Evolutionary conservation across 345 rosid genomes (phyloP).

Genomic region (Raphanus raphanistrum): DNA sequence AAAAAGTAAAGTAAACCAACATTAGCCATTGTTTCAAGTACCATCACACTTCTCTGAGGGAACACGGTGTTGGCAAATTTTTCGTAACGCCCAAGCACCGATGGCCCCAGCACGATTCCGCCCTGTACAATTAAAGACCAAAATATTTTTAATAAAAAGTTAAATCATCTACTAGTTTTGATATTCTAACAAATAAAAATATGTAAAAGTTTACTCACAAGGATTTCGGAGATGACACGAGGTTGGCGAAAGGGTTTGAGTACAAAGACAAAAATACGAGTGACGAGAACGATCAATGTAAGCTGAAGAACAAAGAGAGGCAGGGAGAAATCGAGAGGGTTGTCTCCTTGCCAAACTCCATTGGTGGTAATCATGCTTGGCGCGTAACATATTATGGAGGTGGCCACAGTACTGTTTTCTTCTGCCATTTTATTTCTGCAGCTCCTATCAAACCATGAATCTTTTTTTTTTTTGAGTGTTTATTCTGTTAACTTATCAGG

Average conservation of each 20-base stretch:
- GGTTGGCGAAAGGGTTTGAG: conserved; percentile 94
- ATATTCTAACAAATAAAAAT: not conserved
- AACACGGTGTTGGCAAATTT: conserved; percentile 51
- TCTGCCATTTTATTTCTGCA: conserved; percentile 22
- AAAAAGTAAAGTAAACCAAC: conserved; percentile 87
- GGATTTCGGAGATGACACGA: conserved; percentile 81
- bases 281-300: conserved; percentile 63
- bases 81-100: conserved; percentile 57
- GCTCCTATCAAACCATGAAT: conserved; percentile 7
- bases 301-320: conserved; percentile 92
- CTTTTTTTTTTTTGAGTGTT: conserved; percentile 3
- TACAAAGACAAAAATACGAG: conserved; percentile 68
- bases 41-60: conserved; percentile 89
- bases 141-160: not conserved
- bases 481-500: conserved; percentile 20
- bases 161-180: not conserved
- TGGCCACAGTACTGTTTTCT: conserved; percentile 19
- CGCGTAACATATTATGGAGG: conserved; percentile 72
- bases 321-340: conserved; percentile 85
- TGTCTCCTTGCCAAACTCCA: conserved; percentile 98
- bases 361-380: conserved; percentile 93
- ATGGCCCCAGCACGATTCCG: conserved; percentile 81
- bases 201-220: conserved; percentile 46
- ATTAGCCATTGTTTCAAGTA: conserved; percentile 97
- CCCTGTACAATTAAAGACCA: conserved; percentile 48